These are phyloP conservation scores for Aspergillus sp. DNA, from an alignment of 2,329 filamentous ascomycete species.

Conservation along the genomic window DNA sequence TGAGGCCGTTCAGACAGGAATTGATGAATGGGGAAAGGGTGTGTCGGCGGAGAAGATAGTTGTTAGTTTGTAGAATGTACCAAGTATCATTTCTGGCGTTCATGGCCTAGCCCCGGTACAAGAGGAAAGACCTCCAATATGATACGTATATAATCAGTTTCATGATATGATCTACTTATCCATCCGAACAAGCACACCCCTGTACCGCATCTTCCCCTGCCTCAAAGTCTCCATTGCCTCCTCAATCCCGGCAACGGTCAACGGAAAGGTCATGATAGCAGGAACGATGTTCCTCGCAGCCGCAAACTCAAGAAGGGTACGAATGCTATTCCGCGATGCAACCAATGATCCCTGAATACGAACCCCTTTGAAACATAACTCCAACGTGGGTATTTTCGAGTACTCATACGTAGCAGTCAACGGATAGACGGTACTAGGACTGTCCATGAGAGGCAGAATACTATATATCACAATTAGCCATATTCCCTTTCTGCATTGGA, in stretches of 20 bases:
- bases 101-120: no score
- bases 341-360: constrained; percentile 57
- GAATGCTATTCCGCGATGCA: constrained; percentile 55
- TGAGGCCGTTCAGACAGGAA: not conserved
- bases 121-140: no score
- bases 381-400: constrained; percentile 32
- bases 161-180: not conserved
- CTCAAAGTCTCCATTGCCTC: constrained; percentile 42
- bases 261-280: constrained; percentile 56
- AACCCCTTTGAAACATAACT: constrained; percentile 47
- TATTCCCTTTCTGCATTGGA: not conserved
- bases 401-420: constrained; percentile 17
- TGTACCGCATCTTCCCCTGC: constrained; percentile 42
- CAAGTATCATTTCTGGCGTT: no score
- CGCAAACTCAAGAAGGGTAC: constrained; percentile 60
- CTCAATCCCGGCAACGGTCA: constrained; percentile 45
- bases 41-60: not conserved
- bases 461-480: not conserved
- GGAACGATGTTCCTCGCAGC: constrained; percentile 55
- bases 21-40: not conserved
- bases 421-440: constrained; percentile 21
- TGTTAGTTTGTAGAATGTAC: not conserved
- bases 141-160: not conserved
- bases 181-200: constrained; percentile 35
- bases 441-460: constrained; percentile 19